Evolutionary conservation across 169 alveolate species (phyloP), one percentile per base, ranked within the genome.

Genomic region (Cryptosporidium andersoni): DNA sequence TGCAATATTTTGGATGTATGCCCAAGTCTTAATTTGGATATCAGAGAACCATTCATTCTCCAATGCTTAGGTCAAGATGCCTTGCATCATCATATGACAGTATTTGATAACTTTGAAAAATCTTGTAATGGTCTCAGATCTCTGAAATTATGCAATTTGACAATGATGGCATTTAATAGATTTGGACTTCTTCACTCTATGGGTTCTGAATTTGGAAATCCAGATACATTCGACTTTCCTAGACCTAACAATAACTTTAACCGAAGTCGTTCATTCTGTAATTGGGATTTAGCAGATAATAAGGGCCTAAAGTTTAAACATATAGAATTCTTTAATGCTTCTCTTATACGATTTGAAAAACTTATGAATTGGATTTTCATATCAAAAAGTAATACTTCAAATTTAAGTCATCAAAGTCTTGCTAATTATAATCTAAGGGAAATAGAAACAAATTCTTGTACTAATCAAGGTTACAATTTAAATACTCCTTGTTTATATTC

Each of bases 201-300:
- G 95, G 96, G 92, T 81, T 89, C 90, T 52, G 96, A 93, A 81
- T 91, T 93, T 65, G 96, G 92, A 1, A 92, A 92, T 58, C 96
- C 96, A 14, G 96, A 93, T 74, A 88, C 92, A 58, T 89, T 93
- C 9, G 96, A 93, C 81, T 66, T 91, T 43, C 96, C 96, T 47
- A 89, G 93, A 34, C 91, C 91, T 1, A 93, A 88, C 62, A 93
- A 93, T 52, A 88, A 82, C 39, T 90, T 91, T 90, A 90, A 92
- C 81, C 66, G 74, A 64, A 89, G 88, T 14, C 66, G 80, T 58
- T 81, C 89, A 55, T 81, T 91, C 80, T 64, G 95, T 56, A 80
- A 93, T 51, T 93, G 96, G 95, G 94, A 91, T 81, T 89, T 91
- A 55, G 91, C 95, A 7, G 95, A 91, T 55, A 91, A 91, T 74